These are phyloP conservation scores for Podila epicladia DNA, from an alignment of 192 early-diverging fungal species.

Conservation along the genomic window DNA sequence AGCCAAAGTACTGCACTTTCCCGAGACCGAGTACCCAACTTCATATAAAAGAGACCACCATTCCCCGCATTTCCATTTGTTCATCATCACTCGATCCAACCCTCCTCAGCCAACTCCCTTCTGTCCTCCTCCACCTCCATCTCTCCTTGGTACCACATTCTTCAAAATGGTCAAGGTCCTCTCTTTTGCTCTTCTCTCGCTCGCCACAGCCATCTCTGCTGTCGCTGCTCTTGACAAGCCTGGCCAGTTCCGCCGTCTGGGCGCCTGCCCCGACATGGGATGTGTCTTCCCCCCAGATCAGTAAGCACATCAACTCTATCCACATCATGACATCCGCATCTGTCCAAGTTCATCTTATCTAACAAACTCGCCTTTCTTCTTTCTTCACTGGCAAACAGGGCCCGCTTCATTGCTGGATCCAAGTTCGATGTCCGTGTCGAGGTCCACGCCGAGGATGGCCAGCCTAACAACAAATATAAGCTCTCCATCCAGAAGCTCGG, in stretches of 20 bases:
- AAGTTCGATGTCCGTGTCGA: slow-evolving; percentile 65
- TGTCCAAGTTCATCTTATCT: neutral
- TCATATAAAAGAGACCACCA: too few relatives aligned
- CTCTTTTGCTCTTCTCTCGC: slow-evolving; percentile 7
- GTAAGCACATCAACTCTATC: slow-evolving; percentile 15
- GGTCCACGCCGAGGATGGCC: slow-evolving; percentile 53
- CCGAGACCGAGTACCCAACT: too few relatives aligned
- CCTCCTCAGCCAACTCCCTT: neutral
- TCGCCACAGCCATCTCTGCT: slow-evolving; percentile 12
- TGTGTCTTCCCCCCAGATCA: slow-evolving; percentile 50
- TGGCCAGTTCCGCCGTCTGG: slow-evolving; percentile 48
- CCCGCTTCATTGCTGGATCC: slow-evolving; percentile 61
- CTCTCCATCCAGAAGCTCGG: slow-evolving; percentile 52
- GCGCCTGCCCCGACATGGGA: slow-evolving; percentile 48
- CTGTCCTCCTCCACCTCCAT: neutral
- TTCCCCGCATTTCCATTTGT: too few relatives aligned
- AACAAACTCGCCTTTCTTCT: neutral
- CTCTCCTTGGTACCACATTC: neutral
- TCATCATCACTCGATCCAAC: too few relatives aligned
- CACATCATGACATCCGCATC: neutral
- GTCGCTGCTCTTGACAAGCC: slow-evolving; percentile 29
- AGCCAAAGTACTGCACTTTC: too few relatives aligned
- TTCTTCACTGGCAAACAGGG: slow-evolving; percentile 4
- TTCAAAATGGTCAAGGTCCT: slow-evolving; percentile 21
- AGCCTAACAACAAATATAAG: slow-evolving; percentile 28